Evolutionary conservation across 2,329 filamentous ascomycete genomes (phyloP).

Genomic region (Pezicula rhizophila): DNA sequence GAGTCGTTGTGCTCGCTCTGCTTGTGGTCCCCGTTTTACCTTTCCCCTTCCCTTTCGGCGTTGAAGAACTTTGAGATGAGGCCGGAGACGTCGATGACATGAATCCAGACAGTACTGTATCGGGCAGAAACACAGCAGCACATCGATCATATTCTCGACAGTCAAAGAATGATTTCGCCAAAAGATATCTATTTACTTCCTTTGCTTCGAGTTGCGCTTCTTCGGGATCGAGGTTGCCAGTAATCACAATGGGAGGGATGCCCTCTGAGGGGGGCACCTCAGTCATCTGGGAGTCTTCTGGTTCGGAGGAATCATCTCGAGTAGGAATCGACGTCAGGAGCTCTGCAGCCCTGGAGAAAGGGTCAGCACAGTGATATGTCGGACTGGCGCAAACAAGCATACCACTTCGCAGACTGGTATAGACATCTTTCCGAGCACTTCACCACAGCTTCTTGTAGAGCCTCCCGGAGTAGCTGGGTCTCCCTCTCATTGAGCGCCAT

Average conservation of each 20-base stretch:
- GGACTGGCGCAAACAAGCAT: constrained; percentile 9
- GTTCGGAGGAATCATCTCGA: constrained; percentile 42
- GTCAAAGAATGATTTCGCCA: constrained; percentile 93
- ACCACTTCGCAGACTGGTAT: constrained; percentile 98
- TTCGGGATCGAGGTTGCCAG: constrained; percentile 57
- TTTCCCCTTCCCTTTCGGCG: constrained; percentile 58
- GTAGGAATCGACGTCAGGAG: constrained; percentile 75
- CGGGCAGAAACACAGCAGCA: constrained; percentile 80
- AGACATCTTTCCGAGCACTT: constrained; percentile 93
- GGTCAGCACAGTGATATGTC: constrained; percentile 10
- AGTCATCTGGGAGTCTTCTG: constrained; percentile 54
- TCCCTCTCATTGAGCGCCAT: constrained; percentile 54
- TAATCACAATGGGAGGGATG: constrained; percentile 43
- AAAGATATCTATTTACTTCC: constrained; percentile 76
- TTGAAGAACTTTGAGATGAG: constrained; percentile 30
- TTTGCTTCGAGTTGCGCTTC: constrained; percentile 72
- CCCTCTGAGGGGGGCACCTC: constrained; percentile 42
- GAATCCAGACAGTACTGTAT: constrained; percentile 65
- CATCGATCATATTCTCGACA: constrained; percentile 93
- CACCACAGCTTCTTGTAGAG: constrained; percentile 78
- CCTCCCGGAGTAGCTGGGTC: constrained; percentile 46
- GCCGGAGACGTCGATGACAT: constrained; percentile 38
- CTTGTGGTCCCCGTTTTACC: constrained; percentile 26
- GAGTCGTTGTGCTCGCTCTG: constrained; percentile 7
- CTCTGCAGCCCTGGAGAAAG: constrained; percentile 72